Conservation (phyloP, 2,329 filamentous ascomycete species). For the Sclerotinia spermophila region DNA sequence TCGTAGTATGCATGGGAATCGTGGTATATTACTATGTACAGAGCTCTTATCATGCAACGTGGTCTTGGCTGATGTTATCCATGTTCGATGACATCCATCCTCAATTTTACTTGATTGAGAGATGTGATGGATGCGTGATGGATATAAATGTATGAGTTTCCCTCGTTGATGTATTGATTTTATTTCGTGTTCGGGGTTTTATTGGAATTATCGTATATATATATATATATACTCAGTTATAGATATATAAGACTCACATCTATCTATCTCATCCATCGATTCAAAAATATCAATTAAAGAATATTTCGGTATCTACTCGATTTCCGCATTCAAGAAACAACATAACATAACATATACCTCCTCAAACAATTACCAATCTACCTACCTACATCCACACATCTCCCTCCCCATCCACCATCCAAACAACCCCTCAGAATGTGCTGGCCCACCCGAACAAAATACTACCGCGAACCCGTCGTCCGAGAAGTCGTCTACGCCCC, state of each 20-base stretch:
- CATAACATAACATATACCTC: not conserved
- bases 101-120: not conserved
- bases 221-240: too few relatives aligned
- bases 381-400: not conserved
- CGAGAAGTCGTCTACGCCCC: constrained; percentile 7
- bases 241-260: too few relatives aligned
- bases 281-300: too few relatives aligned
- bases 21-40: too few relatives aligned
- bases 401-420: not conserved
- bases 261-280: not conserved
- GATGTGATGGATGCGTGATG: not conserved
- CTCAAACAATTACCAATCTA: not conserved
- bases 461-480: constrained; percentile 5
- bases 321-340: not conserved
- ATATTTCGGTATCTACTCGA: not conserved
- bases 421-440: not conserved
- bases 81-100: not conserved
- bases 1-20: not conserved
- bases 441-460: constrained; percentile 7
- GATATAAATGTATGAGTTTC: not conserved
- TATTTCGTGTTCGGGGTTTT: too few relatives aligned
- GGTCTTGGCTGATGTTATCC: constrained; percentile 10
- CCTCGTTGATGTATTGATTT: too few relatives aligned
- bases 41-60: not conserved
- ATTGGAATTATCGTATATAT: too few relatives aligned